Percentiles rank a stretch among this genome's conserved stretches.
Conservation (phyloP, 495 filamentous ascomycete genomes). For the Aspergillus egyptiacus region DNA sequence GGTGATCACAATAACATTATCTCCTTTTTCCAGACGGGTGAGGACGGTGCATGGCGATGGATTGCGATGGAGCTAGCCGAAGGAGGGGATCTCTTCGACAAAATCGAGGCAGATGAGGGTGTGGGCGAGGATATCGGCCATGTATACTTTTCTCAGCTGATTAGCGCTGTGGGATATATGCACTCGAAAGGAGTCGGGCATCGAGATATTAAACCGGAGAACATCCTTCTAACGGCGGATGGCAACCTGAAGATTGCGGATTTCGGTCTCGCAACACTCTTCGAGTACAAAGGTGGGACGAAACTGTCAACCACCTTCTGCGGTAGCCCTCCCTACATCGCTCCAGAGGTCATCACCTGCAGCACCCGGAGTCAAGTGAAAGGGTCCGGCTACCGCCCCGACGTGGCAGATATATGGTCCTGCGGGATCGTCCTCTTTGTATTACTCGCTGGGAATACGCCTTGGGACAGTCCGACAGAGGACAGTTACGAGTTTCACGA, state of each 20-base stretch:
- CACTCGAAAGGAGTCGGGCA: slow-evolving; percentile 88
- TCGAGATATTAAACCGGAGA: slow-evolving; percentile 87
- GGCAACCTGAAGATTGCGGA: slow-evolving; percentile 95
- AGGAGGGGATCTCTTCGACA: slow-evolving; percentile 97
- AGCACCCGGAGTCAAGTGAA: slow-evolving; percentile 44
- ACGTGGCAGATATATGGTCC: slow-evolving; percentile 93
- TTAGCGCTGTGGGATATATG: slow-evolving; percentile 88
- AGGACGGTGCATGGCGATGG: slow-evolving; percentile 90
- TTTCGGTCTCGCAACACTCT: slow-evolving; percentile 92
- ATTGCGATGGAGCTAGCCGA: slow-evolving; percentile 97
- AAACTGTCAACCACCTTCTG: slow-evolving; percentile 84
- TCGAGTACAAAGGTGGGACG: slow-evolving; percentile 74
- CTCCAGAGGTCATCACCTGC: slow-evolving; percentile 75
- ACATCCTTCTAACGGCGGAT: slow-evolving; percentile 72
- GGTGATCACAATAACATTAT: slow-evolving; percentile 91
- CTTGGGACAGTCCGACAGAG: slow-evolving; percentile 88
- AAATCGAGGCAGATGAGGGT: slow-evolving; percentile 95
- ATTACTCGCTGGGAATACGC: slow-evolving; percentile 89
- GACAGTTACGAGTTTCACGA: slow-evolving; percentile 78
- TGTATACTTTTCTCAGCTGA: slow-evolving; percentile 89
- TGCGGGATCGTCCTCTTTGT: slow-evolving; percentile 96
- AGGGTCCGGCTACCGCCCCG: slow-evolving; percentile 66
- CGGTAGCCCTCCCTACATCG: slow-evolving; percentile 95
- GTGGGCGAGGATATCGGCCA: slow-evolving; percentile 90
- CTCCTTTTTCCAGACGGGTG: slow-evolving; percentile 78